These are phyloP conservation scores for Fraxinus baroniana DNA, from an alignment of 305 asterid genomes.

Conservation along the genomic window DNA sequence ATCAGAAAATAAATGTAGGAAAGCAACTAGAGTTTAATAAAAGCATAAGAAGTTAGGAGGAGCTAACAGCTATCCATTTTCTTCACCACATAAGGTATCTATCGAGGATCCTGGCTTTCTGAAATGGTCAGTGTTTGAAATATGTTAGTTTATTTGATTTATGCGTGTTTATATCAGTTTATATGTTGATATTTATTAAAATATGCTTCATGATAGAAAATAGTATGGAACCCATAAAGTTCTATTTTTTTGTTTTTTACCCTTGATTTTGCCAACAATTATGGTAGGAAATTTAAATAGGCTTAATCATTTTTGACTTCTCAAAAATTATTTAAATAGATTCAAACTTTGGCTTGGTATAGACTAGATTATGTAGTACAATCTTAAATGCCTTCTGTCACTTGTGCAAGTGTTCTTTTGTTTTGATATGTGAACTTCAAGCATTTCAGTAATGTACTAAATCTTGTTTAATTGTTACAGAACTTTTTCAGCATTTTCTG, in stretches of 20 bases:
- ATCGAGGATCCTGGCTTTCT: slow-evolving; percentile 1
- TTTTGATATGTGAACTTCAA: neutral
- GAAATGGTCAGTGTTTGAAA: neutral
- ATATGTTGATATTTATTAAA: neutral
- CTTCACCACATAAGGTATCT: neutral
- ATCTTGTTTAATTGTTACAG: slow-evolving; percentile 11
- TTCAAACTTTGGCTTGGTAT: neutral
- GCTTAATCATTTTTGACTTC: neutral
- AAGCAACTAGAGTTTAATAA: neutral
- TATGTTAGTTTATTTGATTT: neutral
- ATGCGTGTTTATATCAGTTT: neutral
- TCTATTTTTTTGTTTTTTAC: neutral
- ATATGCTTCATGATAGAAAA: neutral
- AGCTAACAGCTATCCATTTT: neutral
- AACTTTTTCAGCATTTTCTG: slow-evolving; percentile 5
- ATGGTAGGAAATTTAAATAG: neutral
- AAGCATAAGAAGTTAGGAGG: slow-evolving; percentile 1
- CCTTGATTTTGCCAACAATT: neutral
- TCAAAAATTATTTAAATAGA: neutral
- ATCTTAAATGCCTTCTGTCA: neutral
- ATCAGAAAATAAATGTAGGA: neutral
- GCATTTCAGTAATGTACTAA: neutral
- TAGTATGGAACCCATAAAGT: neutral
- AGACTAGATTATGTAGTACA: neutral
- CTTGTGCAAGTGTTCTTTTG: neutral